Percentiles rank a stretch among this genome's conserved stretches.
Evolutionary conservation across 306 rosid genomes (phyloP).

Genomic region (Ammopiptanthus mongolicus): DNA sequence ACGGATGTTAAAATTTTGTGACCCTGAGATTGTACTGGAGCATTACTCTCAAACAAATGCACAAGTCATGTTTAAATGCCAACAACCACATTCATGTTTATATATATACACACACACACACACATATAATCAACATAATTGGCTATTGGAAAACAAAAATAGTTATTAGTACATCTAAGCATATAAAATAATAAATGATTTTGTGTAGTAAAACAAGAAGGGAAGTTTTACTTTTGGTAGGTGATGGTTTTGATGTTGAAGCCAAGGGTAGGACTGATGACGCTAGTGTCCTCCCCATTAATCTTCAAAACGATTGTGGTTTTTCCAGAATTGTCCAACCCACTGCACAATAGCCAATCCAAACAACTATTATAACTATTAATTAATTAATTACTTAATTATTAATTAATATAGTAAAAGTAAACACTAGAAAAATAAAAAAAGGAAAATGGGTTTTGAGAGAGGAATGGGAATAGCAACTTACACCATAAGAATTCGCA

Average conservation of each 20-base stretch:
- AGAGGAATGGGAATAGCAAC: conserved; percentile 3
- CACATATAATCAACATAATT: not conserved
- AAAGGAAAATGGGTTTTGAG: not conserved
- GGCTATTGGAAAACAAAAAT: not conserved
- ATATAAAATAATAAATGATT: not conserved
- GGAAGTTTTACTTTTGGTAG: conserved; percentile 58
- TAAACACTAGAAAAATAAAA: not conserved
- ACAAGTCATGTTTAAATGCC: not conserved
- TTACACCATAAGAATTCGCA: conserved; percentile 93
- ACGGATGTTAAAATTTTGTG: not conserved
- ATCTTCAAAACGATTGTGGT: conserved; percentile 89
- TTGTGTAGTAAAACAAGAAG: not conserved
- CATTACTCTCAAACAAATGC: not conserved
- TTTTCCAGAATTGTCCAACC: conserved; percentile 93
- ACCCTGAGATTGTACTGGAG: not conserved
- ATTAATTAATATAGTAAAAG: not conserved
- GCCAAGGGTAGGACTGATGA: conserved; percentile 92
- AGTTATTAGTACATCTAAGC: not conserved
- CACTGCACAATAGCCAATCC: conserved; percentile 38
- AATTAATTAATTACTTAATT: not conserved
- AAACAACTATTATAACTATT: not conserved
- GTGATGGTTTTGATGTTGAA: conserved; percentile 91
- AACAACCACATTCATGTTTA: not conserved
- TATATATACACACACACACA: no score
- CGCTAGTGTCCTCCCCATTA: conserved; percentile 91